Percentiles rank a stretch among this genome's conserved stretches.
These are phyloP conservation scores for Aspergillaceae sp. DNA, from an alignment of 2,329 filamentous ascomycete genomes.

Conservation along the genomic window DNA sequence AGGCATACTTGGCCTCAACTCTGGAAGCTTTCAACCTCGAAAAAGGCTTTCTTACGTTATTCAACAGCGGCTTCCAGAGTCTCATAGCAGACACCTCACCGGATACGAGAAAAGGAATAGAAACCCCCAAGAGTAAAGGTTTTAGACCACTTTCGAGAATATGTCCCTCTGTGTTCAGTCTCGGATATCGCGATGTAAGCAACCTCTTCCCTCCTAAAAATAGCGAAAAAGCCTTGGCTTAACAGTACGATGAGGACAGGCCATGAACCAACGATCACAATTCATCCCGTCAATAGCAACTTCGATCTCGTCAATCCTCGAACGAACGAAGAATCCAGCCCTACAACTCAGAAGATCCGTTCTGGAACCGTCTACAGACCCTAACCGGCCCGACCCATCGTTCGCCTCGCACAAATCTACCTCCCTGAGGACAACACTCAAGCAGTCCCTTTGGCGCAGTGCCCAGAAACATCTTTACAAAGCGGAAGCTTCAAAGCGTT, in stretches of 20 bases:
- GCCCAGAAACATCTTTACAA: conserved; percentile 20
- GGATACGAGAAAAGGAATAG: neutral
- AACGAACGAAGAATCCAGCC: conserved; percentile 9
- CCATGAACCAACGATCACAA: conserved; percentile 26
- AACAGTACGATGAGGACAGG: conserved; percentile 12
- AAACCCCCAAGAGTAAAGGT: conserved; percentile 1
- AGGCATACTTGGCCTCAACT: too few species aligned
- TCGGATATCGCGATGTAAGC: conserved; percentile 22
- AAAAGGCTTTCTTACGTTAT: conserved; percentile 10
- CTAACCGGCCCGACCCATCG: neutral
- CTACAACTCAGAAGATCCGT: conserved; percentile 9
- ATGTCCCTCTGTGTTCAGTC: conserved; percentile 23
- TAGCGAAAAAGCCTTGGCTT: neutral
- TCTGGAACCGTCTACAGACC: conserved; percentile 2
- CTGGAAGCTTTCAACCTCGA: neutral
- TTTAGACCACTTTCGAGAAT: conserved; percentile 15
- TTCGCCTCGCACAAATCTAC: neutral
- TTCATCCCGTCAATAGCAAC: conserved; percentile 29
- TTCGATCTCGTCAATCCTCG: conserved; percentile 25
- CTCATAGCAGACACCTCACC: conserved; percentile 8
- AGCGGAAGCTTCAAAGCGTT: conserved; percentile 6
- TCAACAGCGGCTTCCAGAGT: conserved; percentile 19
- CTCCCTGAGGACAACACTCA: conserved; percentile 14
- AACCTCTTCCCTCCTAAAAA: neutral
- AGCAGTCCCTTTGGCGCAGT: conserved; percentile 24